These are phyloP conservation scores for Lolium perenne DNA, from an alignment of 176 grass and related monocot genomes.

Conservation along the genomic window DNA sequence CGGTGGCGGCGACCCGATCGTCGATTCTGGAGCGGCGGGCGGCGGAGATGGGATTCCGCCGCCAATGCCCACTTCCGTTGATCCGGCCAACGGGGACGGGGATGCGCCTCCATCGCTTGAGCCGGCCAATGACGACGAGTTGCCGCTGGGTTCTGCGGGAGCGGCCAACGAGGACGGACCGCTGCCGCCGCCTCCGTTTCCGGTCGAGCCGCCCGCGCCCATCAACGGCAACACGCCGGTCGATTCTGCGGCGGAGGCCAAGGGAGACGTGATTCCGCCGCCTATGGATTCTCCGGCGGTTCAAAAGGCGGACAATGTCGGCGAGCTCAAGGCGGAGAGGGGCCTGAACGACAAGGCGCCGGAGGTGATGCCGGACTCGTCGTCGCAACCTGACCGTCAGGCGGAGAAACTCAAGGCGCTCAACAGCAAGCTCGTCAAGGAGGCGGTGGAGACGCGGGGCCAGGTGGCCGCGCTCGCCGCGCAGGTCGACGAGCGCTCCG, in stretches of 20 bases:
- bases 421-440: conserved; percentile 3
- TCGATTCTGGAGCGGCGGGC: background rate
- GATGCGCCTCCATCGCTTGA: background rate
- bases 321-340: background rate
- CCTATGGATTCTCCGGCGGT: background rate
- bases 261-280: background rate
- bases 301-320: background rate
- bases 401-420: background rate
- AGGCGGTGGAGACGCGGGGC: conserved; percentile 15
- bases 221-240: background rate
- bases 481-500: background rate
- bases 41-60: background rate
- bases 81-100: background rate
- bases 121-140: background rate
- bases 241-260: background rate
- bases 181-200: background rate
- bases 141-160: background rate
- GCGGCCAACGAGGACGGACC: background rate
- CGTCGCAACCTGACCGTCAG: background rate
- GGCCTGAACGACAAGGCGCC: background rate
- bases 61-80: background rate
- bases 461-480: conserved; percentile 21
- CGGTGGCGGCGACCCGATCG: no score
- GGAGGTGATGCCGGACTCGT: background rate
- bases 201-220: background rate